Evolutionary conservation across 192 early-diverging fungal species (phyloP).

Genomic region (Linnemannia hyalina): DNA sequence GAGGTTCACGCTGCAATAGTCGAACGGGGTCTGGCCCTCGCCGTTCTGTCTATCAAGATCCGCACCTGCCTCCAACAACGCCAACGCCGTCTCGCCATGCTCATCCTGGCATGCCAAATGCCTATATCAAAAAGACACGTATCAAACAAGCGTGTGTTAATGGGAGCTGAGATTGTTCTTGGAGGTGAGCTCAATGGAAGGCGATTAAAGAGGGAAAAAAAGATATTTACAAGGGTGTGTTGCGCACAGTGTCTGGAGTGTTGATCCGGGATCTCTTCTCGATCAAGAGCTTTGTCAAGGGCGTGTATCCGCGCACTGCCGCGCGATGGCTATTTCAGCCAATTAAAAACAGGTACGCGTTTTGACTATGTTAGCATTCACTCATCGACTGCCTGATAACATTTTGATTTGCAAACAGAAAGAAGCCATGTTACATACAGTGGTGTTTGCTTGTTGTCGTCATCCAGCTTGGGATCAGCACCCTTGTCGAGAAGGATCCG

Average conservation of each 20-base stretch:
- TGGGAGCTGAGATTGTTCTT: not conserved
- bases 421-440: slow-evolving; percentile 52
- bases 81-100: slow-evolving; percentile 65
- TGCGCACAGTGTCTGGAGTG: slow-evolving; percentile 59
- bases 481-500: slow-evolving; percentile 60
- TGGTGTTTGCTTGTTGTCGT: slow-evolving; percentile 65
- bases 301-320: slow-evolving; percentile 62
- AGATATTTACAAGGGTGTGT: slow-evolving; percentile 62
- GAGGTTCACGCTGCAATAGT: slow-evolving; percentile 56
- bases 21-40: slow-evolving; percentile 63
- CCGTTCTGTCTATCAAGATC: slow-evolving; percentile 63
- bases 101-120: slow-evolving; percentile 76
- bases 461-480: slow-evolving; percentile 60
- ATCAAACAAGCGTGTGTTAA: not conserved
- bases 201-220: not conserved
- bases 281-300: slow-evolving; percentile 62
- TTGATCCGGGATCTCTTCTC: slow-evolving; percentile 61
- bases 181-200: not conserved
- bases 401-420: too few relatives aligned
- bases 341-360: not conserved
- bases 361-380: not conserved
- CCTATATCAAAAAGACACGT: slow-evolving; percentile 25
- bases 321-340: slow-evolving; percentile 61
- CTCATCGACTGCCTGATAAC: too few relatives aligned
- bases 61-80: slow-evolving; percentile 65